Evolutionary conservation across 2,329 filamentous ascomycete species (phyloP), one percentile per base, ranked within the genome.

Genomic region (Ceratocystis smalleyi): DNA sequence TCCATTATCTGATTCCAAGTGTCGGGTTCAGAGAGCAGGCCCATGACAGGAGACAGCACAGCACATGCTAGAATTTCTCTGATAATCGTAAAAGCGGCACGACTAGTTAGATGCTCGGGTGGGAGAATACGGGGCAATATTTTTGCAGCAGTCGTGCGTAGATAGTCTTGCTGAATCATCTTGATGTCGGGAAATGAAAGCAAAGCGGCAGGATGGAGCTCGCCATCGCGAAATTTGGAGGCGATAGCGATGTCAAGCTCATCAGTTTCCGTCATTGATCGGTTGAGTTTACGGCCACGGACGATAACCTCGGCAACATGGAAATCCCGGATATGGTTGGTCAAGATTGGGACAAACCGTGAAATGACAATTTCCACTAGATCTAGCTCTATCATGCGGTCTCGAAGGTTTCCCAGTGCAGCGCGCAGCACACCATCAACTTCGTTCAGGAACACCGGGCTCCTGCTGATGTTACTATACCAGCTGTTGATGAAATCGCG

Each of bases 1-100:
- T 97, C 92, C 80, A 97, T 90, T 66, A 96, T 75, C 73, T 96
- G 91, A 71, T 99, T 97, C 92, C 92, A 99, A 7, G 88, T 95
- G 75, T 99, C 95, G 1, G 95, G 91, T 69, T 99, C 92, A 4
- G 89, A 83, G 19, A 99, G 77, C 67, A 91, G 78, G 70, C 87
- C 84, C 71, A 96, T 80, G 24, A 95, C 77, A 0, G 94, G 94
- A 51, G 84, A 85, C 45, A 99, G 77, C 47, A 99, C 86, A n/a
- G 90, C 89, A 73, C 94, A 96, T 24, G 90, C 81, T n/a, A 96
- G 83, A 67, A 99, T 86, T 75, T 99, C 95, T 69, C 88, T 85
- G 66, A 96, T 81, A 63, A 99, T 77, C 43, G 86, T 87, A 40
- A 83, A 83, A 6, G 96, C 91, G 51, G 89, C 84, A 67, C 89